These are phyloP conservation scores for Diaporthe helianthi DNA, from an alignment of 2,329 filamentous ascomycete species.

Conservation along the genomic window DNA sequence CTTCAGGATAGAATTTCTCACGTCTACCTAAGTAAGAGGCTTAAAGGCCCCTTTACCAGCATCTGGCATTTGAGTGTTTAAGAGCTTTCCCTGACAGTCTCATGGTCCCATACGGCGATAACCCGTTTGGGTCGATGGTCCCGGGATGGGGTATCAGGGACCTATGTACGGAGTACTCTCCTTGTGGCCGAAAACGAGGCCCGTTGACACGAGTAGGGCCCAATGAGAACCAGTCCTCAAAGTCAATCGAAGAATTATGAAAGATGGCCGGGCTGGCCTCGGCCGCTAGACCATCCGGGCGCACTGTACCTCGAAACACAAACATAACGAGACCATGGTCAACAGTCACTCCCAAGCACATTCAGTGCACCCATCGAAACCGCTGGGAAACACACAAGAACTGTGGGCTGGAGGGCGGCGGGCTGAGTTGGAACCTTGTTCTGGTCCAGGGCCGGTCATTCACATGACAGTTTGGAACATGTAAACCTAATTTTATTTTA, in stretches of 20 bases:
- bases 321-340: constrained; percentile 9
- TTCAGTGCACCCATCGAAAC: neutral
- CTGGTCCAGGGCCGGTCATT: neutral
- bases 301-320: neutral
- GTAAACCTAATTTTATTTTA: too few species aligned
- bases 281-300: neutral
- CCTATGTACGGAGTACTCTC: neutral
- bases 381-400: neutral
- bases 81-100: constrained; percentile 6
- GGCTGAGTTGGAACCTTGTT: neutral
- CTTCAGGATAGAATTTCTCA: too few species aligned
- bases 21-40: neutral
- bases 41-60: neutral
- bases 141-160: neutral
- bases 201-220: neutral
- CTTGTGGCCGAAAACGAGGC: neutral
- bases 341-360: neutral
- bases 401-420: neutral
- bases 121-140: constrained; percentile 7
- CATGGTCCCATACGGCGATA: neutral
- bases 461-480: neutral
- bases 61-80: neutral
- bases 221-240: neutral
- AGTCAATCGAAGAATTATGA: neutral
- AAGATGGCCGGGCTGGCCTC: neutral